Conservation (phyloP, 1,284 basidiomycete species). For the Cryptococcus deneoformans region DNA sequence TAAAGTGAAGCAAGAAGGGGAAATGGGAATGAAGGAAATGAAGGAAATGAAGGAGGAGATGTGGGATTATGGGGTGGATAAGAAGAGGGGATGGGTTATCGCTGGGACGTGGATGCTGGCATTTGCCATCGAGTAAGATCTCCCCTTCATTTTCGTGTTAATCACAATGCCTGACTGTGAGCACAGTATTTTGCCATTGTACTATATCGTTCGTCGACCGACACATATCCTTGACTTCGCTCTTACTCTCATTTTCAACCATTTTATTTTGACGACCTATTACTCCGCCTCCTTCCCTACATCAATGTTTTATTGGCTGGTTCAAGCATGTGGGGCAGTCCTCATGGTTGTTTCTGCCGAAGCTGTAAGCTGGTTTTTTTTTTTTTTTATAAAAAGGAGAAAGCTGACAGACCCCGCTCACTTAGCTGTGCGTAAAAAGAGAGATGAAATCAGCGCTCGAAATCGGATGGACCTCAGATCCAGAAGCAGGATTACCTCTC, state of each 20-base stretch:
- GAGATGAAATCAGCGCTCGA: conserved; percentile 87
- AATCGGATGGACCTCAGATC: conserved; percentile 39
- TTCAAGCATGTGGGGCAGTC: conserved; percentile 67
- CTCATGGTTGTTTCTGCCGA: conserved; percentile 79
- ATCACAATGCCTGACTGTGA: not conserved
- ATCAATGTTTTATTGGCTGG: conserved; percentile 83
- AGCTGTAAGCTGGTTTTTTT: conserved; percentile 53
- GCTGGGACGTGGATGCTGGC: conserved; percentile 77
- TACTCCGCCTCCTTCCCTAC: conserved; percentile 84
- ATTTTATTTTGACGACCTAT: conserved; percentile 87
- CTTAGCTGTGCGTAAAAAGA: conserved; percentile 72
- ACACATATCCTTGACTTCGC: conserved; percentile 93
- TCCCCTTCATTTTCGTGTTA: not conserved
- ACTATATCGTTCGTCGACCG: conserved; percentile 80
- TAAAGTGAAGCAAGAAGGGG: conserved; percentile 3
- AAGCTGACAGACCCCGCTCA: too few relatives aligned
- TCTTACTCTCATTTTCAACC: conserved; percentile 82
- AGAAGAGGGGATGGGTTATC: conserved; percentile 80
- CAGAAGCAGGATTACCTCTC: conserved; percentile 10
- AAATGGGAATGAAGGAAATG: conserved; percentile 3
- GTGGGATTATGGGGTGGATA: conserved; percentile 60
- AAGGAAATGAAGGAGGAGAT: conserved; percentile 27
- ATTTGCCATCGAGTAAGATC: conserved; percentile 71
- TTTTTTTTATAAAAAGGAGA: not conserved
- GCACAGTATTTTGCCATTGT: conserved; percentile 78